Conservation (phyloP, 768 basidiomycete species). For the Calocybe indica region DNA sequence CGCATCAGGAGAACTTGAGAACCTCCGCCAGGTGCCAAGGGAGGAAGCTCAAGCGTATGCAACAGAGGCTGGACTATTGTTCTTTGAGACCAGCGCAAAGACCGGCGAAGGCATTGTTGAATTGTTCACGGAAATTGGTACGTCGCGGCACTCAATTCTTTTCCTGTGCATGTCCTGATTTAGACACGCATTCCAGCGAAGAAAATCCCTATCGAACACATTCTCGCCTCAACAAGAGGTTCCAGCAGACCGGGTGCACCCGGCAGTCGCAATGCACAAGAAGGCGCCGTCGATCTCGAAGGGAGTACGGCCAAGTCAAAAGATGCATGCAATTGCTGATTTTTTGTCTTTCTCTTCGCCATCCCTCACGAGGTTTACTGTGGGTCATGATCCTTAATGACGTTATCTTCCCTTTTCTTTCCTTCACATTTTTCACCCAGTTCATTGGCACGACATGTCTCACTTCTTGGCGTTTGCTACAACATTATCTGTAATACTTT, state of each 20-base stretch:
- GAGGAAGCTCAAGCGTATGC: constrained; percentile 98
- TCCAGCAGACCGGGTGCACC: constrained; percentile 58
- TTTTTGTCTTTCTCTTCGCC: constrained; percentile 23
- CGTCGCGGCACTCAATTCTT: constrained; percentile 15
- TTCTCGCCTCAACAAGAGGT: constrained; percentile 78
- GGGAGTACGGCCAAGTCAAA: constrained; percentile 61
- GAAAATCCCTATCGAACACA: constrained; percentile 83
- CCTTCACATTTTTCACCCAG: not conserved
- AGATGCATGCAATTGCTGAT: constrained; percentile 79
- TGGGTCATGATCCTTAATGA: constrained; percentile 4
- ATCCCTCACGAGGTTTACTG: constrained; percentile 7
- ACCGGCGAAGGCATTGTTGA: constrained; percentile 94
- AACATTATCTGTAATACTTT: not conserved
- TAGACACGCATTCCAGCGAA: constrained; percentile 32
- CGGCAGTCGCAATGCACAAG: constrained; percentile 48
- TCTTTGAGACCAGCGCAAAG: constrained; percentile 98
- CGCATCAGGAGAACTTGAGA: constrained; percentile 57
- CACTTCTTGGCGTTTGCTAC: no score
- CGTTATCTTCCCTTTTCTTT: not conserved
- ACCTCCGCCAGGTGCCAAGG: constrained; percentile 80
- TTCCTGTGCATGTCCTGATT: no score
- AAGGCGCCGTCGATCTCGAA: constrained; percentile 64
- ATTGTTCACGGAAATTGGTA: constrained; percentile 97
- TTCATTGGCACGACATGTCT: no score
- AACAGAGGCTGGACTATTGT: constrained; percentile 86